Percentiles rank a stretch among this genome's conserved stretches.
Conservation (phyloP, 2,329 filamentous ascomycete genomes). For the Domatiomyces catenatus region DNA sequence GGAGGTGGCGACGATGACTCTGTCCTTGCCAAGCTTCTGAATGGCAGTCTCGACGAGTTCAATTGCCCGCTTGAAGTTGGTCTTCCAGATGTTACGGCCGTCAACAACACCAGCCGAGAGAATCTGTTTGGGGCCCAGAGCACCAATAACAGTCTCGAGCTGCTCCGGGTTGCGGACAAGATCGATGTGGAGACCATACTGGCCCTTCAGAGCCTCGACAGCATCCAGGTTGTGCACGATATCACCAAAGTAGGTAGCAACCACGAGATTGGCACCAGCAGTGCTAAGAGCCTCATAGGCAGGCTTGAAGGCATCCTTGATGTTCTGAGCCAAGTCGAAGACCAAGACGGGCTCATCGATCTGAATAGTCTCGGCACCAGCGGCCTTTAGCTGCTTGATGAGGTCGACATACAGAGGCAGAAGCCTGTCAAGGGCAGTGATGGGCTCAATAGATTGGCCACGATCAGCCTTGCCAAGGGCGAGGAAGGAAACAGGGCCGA, state of each 20-base stretch:
- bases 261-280: constrained; percentile 61
- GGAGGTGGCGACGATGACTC: constrained; percentile 91
- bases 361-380: constrained; percentile 91
- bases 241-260: constrained; percentile 98
- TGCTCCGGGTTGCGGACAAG: constrained; percentile 98
- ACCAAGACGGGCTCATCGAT: constrained; percentile 97
- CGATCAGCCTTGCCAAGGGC: constrained; percentile 96
- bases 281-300: constrained; percentile 70
- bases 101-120: constrained; percentile 95
- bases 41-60: constrained; percentile 78
- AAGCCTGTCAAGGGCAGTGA: constrained; percentile 83
- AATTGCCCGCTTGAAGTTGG: constrained; percentile 91
- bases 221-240: constrained; percentile 97
- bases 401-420: constrained; percentile 90
- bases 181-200: constrained; percentile 84
- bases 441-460: constrained; percentile 81
- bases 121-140: constrained; percentile 74
- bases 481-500: constrained; percentile 95
- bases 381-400: constrained; percentile 81
- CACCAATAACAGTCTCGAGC: constrained; percentile 66
- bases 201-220: constrained; percentile 53
- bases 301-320: constrained; percentile 95
- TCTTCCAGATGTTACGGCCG: constrained; percentile 99
- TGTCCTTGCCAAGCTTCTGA: constrained; percentile 92
- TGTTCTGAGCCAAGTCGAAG: constrained; percentile 76